Evolutionary conservation across 2,329 filamentous ascomycete species (phyloP).

Genomic region (Venturia nashicola): DNA sequence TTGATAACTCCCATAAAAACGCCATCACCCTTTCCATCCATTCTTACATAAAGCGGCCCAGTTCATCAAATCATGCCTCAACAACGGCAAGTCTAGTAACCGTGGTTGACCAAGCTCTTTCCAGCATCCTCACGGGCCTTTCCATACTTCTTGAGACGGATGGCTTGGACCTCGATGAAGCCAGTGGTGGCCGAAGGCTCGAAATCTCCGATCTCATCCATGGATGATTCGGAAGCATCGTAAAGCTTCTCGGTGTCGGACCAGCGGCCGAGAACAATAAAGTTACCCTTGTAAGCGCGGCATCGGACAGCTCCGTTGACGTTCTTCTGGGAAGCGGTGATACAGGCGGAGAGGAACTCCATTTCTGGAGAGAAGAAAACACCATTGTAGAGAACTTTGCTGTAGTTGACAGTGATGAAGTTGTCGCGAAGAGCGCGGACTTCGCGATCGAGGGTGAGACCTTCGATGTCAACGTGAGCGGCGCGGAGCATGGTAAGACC

Average conservation of each 20-base stretch:
- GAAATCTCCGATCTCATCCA: slow-evolving; percentile 62
- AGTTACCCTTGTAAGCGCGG: slow-evolving; percentile 54
- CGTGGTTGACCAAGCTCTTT: slow-evolving; percentile 3
- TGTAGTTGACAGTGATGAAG: slow-evolving; percentile 54
- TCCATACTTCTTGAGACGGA: slow-evolving; percentile 11
- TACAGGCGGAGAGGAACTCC: slow-evolving; percentile 55
- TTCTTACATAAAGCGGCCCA: not conserved
- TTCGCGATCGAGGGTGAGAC: slow-evolving; percentile 55
- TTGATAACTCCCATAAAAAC: not conserved
- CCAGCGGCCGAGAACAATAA: slow-evolving; percentile 46
- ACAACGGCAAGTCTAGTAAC: not conserved
- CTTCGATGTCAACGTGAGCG: slow-evolving; percentile 51
- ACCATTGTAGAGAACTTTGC: slow-evolving; percentile 46
- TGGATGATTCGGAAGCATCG: slow-evolving; percentile 50
- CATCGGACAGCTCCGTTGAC: slow-evolving; percentile 43
- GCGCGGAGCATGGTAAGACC: slow-evolving; percentile 36
- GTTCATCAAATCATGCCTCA: not conserved
- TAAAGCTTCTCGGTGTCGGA: slow-evolving; percentile 59
- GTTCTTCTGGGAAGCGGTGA: slow-evolving; percentile 37
- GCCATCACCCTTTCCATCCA: not conserved
- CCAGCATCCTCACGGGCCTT: slow-evolving; percentile 1
- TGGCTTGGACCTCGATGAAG: slow-evolving; percentile 10
- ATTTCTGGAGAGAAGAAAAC: slow-evolving; percentile 52
- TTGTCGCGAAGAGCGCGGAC: slow-evolving; percentile 57
- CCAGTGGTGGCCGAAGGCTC: slow-evolving; percentile 47